Conservation (phyloP, 2,329 filamentous ascomycete genomes). For the Pseudofabraea citricarpa region DNA sequence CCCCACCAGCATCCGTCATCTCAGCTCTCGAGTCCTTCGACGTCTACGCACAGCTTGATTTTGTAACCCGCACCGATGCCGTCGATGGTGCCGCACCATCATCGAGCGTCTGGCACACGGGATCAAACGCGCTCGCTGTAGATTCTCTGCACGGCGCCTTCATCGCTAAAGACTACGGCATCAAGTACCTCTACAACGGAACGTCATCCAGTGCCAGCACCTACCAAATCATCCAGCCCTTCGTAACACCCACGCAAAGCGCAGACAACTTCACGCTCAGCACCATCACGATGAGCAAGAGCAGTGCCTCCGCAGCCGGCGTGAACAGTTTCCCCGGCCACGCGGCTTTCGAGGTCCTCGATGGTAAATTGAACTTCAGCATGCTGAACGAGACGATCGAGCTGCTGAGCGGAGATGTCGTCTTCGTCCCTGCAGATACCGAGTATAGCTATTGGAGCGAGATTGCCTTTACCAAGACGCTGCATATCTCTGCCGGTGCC, state of each 20-base stretch:
- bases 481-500: constrained; percentile 12
- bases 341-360: constrained; percentile 33
- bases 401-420: constrained; percentile 30
- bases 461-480: constrained; percentile 17
- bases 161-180: constrained; percentile 40
- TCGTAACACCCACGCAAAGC: constrained; percentile 35
- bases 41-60: constrained; percentile 37
- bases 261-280: constrained; percentile 38
- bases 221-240: constrained; percentile 39
- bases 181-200: constrained; percentile 35
- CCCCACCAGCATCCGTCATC: constrained; percentile 25
- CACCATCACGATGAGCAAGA: constrained; percentile 34
- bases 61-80: constrained; percentile 33
- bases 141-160: constrained; percentile 33
- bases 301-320: constrained; percentile 12
- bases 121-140: constrained; percentile 28
- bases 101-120: constrained; percentile 33
- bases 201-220: constrained; percentile 20
- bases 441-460: constrained; percentile 30
- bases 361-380: constrained; percentile 30
- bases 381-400: constrained; percentile 28
- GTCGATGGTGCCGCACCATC: constrained; percentile 35
- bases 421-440: constrained; percentile 31
- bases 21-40: constrained; percentile 34
- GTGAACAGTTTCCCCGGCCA: constrained; percentile 25